Evolutionary conservation across 2,329 filamentous ascomycete genomes (phyloP), one percentile per base, ranked within the genome.

Genomic region (Trichoderma hamatum): DNA sequence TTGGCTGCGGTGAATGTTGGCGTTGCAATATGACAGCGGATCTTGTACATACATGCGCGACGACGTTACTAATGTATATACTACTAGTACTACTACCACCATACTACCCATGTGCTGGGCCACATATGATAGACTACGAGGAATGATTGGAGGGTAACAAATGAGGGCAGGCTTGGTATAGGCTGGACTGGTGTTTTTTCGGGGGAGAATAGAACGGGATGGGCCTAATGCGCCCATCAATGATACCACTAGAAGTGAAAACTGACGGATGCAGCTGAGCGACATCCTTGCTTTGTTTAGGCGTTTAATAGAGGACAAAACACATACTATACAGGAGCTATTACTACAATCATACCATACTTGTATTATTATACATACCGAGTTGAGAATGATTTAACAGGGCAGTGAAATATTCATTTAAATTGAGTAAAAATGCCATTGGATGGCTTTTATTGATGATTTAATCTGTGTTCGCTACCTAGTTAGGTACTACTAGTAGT

Each of bases 1-100:
- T 68, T 72, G 24, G 70, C 67, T 61, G 68, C 71, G 67, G 68
- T 71, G 67, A 74, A 72, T 46, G 75, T 77, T 39, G 76, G 77
- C 16, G 73, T 78, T 66, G 78, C 77, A 52, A 73, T 76, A 62
- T 77, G 72, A 76, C 61, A 16, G 61, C 66, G n/a, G 56, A 69
- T 65, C 66, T 66, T 26, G 55, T 49, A 70, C 55, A 55, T 19
- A 39, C 19, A 56, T 59, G 43, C 64, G 60, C 24, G 49, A 67
- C 28, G 54, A 60, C 62, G 28, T 9, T 43, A 68, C 68, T 67
- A 70, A 59, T 70, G 69, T 70, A 70, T 64, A 70, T 70, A 61
- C 34, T n/a, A n/a, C n/a, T n/a, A n/a, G n/a, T n/a, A n/a, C 24
- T 30, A 5, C 4, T 30, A 46, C 34, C 43, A 60, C 30, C 61